A percentile compares a stretch with the other conserved stretches of the same genome.
Evolutionary conservation across 2,329 filamentous ascomycete species (phyloP).

Genomic region (Fusarium palustre): DNA sequence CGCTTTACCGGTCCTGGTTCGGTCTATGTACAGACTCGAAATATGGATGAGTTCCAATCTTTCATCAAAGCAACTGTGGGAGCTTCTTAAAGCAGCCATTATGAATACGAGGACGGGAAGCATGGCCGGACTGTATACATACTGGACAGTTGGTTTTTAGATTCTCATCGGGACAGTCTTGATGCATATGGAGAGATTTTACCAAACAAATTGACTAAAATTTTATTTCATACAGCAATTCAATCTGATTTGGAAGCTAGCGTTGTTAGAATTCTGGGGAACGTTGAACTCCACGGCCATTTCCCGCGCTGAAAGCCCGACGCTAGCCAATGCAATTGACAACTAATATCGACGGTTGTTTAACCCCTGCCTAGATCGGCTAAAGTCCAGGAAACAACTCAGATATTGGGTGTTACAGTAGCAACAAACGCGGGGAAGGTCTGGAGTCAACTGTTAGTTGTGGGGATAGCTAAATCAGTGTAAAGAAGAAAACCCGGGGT

Average conservation of each 20-base stretch:
- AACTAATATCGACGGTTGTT: background rate
- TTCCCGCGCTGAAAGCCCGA: background rate
- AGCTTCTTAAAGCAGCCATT: background rate
- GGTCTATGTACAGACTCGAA: background rate
- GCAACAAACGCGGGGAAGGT: background rate
- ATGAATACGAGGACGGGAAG: background rate
- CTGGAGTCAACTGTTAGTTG: background rate
- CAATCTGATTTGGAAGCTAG: background rate
- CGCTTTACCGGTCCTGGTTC: background rate
- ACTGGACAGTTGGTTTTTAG: background rate
- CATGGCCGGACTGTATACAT: fast-evolving
- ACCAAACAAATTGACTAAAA: too few species aligned
- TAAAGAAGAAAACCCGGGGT: background rate
- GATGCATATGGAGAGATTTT: too few species aligned
- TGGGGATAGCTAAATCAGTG: background rate
- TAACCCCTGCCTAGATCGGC: background rate
- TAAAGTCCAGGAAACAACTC: background rate
- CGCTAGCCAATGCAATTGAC: background rate
- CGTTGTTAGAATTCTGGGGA: background rate
- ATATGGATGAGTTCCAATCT: background rate
- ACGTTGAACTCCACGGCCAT: background rate
- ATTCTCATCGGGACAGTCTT: too few species aligned
- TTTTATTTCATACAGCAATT: too few species aligned
- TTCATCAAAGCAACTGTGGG: background rate
- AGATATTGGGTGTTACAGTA: background rate